Conservation (phyloP, 1,284 basidiomycete genomes). For the Cutaneotrichosporon sp. region DNA sequence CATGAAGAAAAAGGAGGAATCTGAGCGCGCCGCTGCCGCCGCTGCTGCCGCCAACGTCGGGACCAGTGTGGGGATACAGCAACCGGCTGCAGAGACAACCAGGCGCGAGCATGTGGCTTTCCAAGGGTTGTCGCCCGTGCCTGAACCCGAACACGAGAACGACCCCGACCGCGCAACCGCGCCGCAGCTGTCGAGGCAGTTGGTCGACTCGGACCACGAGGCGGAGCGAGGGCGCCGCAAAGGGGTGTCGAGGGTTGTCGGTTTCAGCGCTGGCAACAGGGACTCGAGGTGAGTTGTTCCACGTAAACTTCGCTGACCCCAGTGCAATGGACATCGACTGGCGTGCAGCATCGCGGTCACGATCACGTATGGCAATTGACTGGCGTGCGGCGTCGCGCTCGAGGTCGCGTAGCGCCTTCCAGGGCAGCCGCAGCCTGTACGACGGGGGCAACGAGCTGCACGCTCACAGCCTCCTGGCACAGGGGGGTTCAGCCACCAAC, state of each 20-base stretch:
- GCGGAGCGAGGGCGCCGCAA: conserved; percentile 57
- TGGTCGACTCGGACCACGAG: conserved; percentile 6
- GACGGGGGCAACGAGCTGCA: conserved; percentile 50
- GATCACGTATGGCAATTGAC: conserved; percentile 76
- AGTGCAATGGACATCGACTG: conserved; percentile 75
- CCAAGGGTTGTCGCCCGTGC: conserved; percentile 11
- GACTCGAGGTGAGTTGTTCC: conserved; percentile 25
- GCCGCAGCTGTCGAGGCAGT: background rate
- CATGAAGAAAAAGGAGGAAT: conserved; percentile 59
- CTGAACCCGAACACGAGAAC: background rate
- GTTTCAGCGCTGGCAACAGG: conserved; percentile 49
- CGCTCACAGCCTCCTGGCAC: conserved; percentile 54
- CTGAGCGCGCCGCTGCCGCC: conserved; percentile 14
- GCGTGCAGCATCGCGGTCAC: conserved; percentile 85
- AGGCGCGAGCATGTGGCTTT: conserved; percentile 1
- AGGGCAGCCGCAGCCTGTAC: conserved; percentile 42
- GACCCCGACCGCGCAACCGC: background rate
- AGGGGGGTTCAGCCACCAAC: conserved; percentile 49
- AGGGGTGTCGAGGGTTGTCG: conserved; percentile 56
- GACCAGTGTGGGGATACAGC: background rate
- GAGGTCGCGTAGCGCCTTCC: conserved; percentile 48
- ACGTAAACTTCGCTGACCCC: conserved; percentile 13
- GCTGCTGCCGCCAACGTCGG: background rate
- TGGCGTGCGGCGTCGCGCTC: conserved; percentile 56
- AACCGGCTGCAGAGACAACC: background rate